Percentiles rank a stretch among this genome's conserved stretches.
These are phyloP conservation scores for Penicillium fuscoglaucum DNA, from an alignment of 2,329 filamentous ascomycete genomes.

Conservation along the genomic window DNA sequence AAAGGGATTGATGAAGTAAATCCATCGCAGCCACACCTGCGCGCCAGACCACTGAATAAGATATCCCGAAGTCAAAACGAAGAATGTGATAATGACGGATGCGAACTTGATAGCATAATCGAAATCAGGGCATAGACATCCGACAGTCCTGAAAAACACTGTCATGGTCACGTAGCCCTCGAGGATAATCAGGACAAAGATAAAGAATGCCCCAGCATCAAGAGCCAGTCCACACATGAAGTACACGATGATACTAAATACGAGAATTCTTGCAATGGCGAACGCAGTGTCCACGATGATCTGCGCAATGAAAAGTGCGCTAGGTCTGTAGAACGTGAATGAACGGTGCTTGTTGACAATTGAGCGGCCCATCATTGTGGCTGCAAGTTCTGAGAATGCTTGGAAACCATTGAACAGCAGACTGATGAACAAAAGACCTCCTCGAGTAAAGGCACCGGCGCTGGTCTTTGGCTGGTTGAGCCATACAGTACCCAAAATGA, in stretches of 20 bases:
- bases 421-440: conserved; percentile 76
- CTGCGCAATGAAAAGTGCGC: conserved; percentile 79
- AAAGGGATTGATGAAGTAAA: conserved; percentile 74
- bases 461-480: conserved; percentile 64
- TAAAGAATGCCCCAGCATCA: conserved; percentile 77
- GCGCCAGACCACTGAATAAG: conserved; percentile 75
- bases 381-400: conserved; percentile 74
- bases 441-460: conserved; percentile 74
- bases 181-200: conserved; percentile 70
- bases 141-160: conserved; percentile 73
- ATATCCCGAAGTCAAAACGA: conserved; percentile 78
- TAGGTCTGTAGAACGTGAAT: conserved; percentile 80
- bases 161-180: conserved; percentile 72
- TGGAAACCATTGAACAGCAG: conserved; percentile 87
- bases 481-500: conserved; percentile 79
- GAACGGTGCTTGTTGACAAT: conserved; percentile 83
- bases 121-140: conserved; percentile 74
- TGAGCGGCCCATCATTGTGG: conserved; percentile 71
- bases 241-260: conserved; percentile 75
- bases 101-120: conserved; percentile 84
- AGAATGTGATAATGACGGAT: conserved; percentile 75
- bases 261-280: conserved; percentile 66
- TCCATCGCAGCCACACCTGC: conserved; percentile 76
- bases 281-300: conserved; percentile 78
- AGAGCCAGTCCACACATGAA: conserved; percentile 71